Evolutionary conservation across 2,329 filamentous ascomycete species (phyloP), one percentile per base, ranked within the genome.

Genomic region (Colletotrichum sp.): DNA sequence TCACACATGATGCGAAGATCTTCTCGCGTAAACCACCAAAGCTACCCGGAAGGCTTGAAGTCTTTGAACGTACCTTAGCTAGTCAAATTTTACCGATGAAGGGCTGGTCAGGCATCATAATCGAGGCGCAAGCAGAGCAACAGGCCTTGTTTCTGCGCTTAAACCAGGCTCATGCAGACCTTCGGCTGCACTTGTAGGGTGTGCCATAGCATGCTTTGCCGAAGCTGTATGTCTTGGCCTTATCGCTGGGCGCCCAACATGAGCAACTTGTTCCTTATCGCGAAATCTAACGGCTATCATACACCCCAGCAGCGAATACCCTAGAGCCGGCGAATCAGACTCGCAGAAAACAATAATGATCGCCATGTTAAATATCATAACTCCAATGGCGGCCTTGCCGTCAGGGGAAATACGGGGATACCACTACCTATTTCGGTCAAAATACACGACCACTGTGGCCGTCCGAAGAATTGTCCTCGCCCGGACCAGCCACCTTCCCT

Each of bases 361-460:
- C 44, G 22, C 34, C 24, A 15, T 18, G 16, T 52, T 8, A 22
- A 52, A 52, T 52, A 52, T 52, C 44, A 22, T 4, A 52, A 22
- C 44, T 52, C 57, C 24, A 60, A 52, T 52, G 44, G 44, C 44
- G 10, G 44, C n/a, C 44, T 13, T 22, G n/a, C 44, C 44, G 44
- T 52, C 44, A 52, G 44, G 44, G 44, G 44, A 52, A 52, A 52
- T 52, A 52, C 44, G 44, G 44, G 44, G 44, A 52, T 52, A 52
- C 44, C 44, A 52, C 44, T 52, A 22, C n/a, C 44, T 52, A 52
- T 52, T 48, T 22, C n/a, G 44, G 44, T 52, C 44, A 52, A 52
- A 52, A 52, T 52, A 52, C 44, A 52, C 44, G 44, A 52, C 44
- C 44, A 52, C 44, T 52, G n/a, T 52, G 44, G n/a, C n/a, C 44